Base-by-base conservation (phyloP, 176 grass and related monocot species). In the Oryza brachyantha region DNA sequence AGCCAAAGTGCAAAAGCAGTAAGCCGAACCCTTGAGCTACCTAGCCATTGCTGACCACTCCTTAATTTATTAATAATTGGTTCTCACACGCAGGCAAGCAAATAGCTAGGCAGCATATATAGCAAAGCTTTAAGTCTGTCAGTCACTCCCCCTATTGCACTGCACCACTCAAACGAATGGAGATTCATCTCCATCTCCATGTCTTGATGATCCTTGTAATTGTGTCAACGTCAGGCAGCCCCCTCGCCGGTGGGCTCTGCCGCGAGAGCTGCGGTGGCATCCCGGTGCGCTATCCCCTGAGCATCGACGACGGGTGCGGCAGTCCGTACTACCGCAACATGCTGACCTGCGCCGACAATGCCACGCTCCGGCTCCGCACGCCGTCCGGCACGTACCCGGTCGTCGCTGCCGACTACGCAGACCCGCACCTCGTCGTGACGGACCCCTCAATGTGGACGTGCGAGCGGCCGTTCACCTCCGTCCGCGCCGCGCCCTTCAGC, bases 361-460 rank as follows among this genome's bases (percentile, higher is more conserved):
- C 91, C 22, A 73, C 74, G 29, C 92, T 98, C 19, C 81, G 66
- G 64, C 90, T 98, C 26, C 92, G 92, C 55, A 98, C 92, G 8
- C 92, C 92, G 3, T 98, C 92, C 5, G 95, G 95, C 62, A 87
- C 85, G 3, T 98, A 98, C 77, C 90, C 83, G 1, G 89, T 98
- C 41, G 41, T 70, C 62, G 71, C 38, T 37, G 82, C 91, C 10
- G 90, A 94, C 82, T 98, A 98, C 83, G 68, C 85, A 8, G 92
- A 98, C 61, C 85, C 92, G 31, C 95, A 94, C 88, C 85, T 98
- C 13, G 87, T 98, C 54, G 86, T 98, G 34, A 84, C 64, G 2
- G 90, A 98, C 85, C 87, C 92, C 0, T 92, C 92, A 64, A 94
- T 98, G 95, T 98, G 95, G 95, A 94, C 80, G 13, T 98, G 95